phyloP scores from a whole-genome alignment of 2,329 filamentous ascomycete genomes.

The Cadophora malorum region DNA sequence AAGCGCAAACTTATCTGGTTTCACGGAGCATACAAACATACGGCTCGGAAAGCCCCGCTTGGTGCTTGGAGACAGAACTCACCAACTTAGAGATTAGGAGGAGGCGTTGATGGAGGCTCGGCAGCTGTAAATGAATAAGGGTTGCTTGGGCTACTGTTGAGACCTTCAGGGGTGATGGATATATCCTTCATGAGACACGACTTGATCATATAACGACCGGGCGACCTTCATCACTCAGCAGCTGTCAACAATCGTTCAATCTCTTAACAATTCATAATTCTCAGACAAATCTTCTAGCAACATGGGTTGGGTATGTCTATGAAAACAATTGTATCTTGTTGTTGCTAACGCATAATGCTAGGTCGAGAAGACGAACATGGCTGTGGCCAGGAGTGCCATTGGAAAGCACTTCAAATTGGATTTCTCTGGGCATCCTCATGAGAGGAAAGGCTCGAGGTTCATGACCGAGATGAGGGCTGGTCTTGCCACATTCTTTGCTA shows the following conservation, averaged over 20 bases:
- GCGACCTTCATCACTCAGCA: not conserved
- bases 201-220: conserved; percentile 27
- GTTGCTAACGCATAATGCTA: conserved; percentile 26
- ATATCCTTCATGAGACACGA: conserved; percentile 22
- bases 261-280: conserved; percentile 27
- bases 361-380: conserved; percentile 44
- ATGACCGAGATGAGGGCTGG: conserved; percentile 85
- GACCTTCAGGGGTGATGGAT: conserved; percentile 22
- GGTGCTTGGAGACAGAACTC: conserved; percentile 1
- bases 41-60: conserved; percentile 29
- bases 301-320: conserved; percentile 43
- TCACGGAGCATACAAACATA: conserved; percentile 25
- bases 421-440: conserved; percentile 72
- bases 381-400: conserved; percentile 67
- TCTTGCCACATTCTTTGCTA: conserved; percentile 73
- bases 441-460: conserved; percentile 70
- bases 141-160: conserved; percentile 10
- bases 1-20: conserved; percentile 27
- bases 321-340: not conserved
- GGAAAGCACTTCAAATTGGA: conserved; percentile 82
- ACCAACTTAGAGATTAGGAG: conserved; percentile 2
- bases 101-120: conserved; percentile 3
- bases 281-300: conserved; percentile 27
- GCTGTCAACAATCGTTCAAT: conserved; percentile 3
- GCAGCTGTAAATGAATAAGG: conserved; percentile 15